phyloP scores from a whole-genome alignment of 2,329 filamentous ascomycete genomes.

The Celoporthe dispersa region DNA sequence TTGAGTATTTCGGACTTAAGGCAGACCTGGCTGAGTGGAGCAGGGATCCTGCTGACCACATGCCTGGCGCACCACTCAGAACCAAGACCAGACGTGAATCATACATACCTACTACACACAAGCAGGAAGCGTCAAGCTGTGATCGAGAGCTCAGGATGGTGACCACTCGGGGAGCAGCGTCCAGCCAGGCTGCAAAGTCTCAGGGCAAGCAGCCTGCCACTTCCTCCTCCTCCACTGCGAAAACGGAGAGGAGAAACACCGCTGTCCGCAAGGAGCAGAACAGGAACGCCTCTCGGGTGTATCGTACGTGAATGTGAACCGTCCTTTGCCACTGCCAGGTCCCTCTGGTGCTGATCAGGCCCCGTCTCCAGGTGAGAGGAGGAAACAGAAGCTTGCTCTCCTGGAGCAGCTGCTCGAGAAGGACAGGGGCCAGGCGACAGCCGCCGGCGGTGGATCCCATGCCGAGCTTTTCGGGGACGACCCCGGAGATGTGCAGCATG shows the following conservation, averaged over 20 bases:
- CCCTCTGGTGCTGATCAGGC: slow-evolving; percentile 24
- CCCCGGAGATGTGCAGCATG: neutral
- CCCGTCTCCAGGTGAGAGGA: slow-evolving; percentile 45
- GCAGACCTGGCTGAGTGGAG: too few species aligned
- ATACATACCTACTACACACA: neutral
- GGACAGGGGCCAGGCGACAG: slow-evolving; percentile 16
- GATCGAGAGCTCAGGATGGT: slow-evolving; percentile 1
- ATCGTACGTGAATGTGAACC: slow-evolving; percentile 29
- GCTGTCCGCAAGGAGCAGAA: slow-evolving; percentile 35
- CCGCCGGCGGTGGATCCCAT: neutral
- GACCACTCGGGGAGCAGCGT: neutral
- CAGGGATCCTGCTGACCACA: neutral
- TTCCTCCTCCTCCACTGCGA: neutral
- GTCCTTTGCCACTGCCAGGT: neutral
- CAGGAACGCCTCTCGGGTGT: slow-evolving; percentile 35
- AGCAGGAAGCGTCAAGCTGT: neutral
- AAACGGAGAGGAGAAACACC: slow-evolving; percentile 29
- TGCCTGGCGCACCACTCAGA: too few species aligned
- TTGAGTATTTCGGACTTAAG: slow-evolving; percentile 5
- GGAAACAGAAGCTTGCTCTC: slow-evolving; percentile 48
- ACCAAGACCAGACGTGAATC: neutral
- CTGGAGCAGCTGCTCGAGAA: slow-evolving; percentile 44
- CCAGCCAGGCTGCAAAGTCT: neutral
- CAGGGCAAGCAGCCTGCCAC: neutral
- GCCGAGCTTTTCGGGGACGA: neutral